Base-by-base conservation (phyloP, 331 rosid genomes). In the Malus hybrid region DNA sequence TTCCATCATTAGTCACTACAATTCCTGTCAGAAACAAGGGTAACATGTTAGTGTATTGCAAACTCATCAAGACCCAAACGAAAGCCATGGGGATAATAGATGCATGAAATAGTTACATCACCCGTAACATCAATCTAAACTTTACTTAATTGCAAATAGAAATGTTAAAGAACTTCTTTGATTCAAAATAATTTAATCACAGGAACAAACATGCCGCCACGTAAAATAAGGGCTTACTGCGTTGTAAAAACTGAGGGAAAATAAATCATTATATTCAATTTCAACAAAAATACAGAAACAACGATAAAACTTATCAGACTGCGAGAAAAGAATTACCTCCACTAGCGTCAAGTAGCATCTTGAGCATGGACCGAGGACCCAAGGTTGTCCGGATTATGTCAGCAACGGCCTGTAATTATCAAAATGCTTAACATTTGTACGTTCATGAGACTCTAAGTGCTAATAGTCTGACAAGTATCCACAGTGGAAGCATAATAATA, bases 311-410 rank as follows among this genome's bases (percentile, higher is more conserved):
- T 1, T 20, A 3, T 36, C 36, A 42, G 9, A 30, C 72, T 64
- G 18, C 52, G 15, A 24, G 71, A 60, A 39, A 68, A 76, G 6
- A 11, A 76, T 66, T 63, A 93, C 98, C 97, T 85, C 99, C 99
- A 13, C 36, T 0, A 19, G 97, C 92, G 79, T 94, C 97, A 28
- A 94, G 92, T 58, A 94, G 85, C 99, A 94, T 94, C 83, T 94
- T 94, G 69, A 95, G 84, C 99, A 95, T 95, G 83, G 99, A 92
- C 80, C 97, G 89, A 22, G 99, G 99, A 20, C 99, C 99, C 89
- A 95, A 77, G 5, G 99, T 95, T 50, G 99, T 95, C 34, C 99
- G 96, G n/a, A 95, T 90, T 76, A 95, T 92, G 80, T 95, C 99
- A 65, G 98, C 98, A 81, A 95, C 99, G 74, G 99, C 97, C 99